Evolutionary conservation across 225 moss, liverwort and hornwort genomes (phyloP), one percentile per base, ranked within the genome.

Genomic region (Pseudisothecium myosuroides): DNA sequence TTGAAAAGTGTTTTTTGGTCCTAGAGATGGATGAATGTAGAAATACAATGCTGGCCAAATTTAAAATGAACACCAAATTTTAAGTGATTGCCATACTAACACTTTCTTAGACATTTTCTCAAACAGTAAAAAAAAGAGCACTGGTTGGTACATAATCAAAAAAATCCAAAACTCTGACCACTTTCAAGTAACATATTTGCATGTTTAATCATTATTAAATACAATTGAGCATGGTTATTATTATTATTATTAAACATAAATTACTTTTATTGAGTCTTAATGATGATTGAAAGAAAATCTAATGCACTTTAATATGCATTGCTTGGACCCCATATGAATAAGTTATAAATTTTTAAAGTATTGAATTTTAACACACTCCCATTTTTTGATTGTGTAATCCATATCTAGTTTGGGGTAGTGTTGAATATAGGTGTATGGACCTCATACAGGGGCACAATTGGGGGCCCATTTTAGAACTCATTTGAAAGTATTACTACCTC

Each of bases 231-330:
- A 50, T 76, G 49, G 47, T 47, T 47, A 47, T 4, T n/a, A 12
- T 76, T 21, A 32, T 5, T 76, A 50, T 22, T 76, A 52, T 22
- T 14, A 14, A 21, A 52, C 1, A 7, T 36, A 52, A 52, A 36
- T 3, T 13, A 76, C 0, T 52, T 34, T 76, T 8, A 17, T 21
- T 34, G 2, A 13, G 1, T 34, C 5, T 21, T 8, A 23, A 5
- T 52, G 14, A 76, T 1, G 2, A 20, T 1, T 6, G 0, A 21
- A 32, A 8, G 2, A 21, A 0, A 20, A 76, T 34, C 34, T 2
- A 76, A 76, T 76, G 22, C 34, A 50, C 8, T 31, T 76, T 36
- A 54, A 5, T 7, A 76, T 49, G 50, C 29, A 76, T 76, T 20
- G 50, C 2, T 76, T 32, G 7, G 4, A 49, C 7, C 32, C 2